Conservation (phyloP, 371 early-diverging fungal species). For the Rhizopus sp. region DNA sequence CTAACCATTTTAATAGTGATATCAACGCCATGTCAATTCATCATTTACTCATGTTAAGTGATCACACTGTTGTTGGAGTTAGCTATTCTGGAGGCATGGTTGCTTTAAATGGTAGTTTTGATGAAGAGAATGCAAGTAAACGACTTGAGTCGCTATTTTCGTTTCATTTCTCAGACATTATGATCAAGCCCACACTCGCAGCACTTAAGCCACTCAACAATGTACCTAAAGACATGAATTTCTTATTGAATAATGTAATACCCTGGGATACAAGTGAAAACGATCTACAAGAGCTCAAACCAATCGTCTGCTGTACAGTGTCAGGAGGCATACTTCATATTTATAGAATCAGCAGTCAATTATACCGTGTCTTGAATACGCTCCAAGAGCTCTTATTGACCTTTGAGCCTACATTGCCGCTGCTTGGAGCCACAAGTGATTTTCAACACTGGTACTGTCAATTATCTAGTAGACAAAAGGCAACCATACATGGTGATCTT, state of each 20-base stretch:
- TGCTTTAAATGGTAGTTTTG: conserved; percentile 30
- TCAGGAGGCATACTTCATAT: conserved; percentile 34
- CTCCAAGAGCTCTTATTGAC: conserved; percentile 26
- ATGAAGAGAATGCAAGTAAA: conserved; percentile 28
- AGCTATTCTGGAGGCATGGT: conserved; percentile 36
- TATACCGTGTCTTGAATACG: conserved; percentile 17
- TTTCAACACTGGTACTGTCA: conserved; percentile 33
- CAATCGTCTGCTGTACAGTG: conserved; percentile 36
- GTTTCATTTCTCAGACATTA: conserved; percentile 40
- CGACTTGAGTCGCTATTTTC: conserved; percentile 28
- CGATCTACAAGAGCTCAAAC: conserved; percentile 4
- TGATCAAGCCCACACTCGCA: conserved; percentile 28
- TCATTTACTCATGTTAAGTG: conserved; percentile 26
- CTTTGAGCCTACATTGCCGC: conserved; percentile 21
- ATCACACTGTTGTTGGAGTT: conserved; percentile 27
- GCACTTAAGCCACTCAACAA: conserved; percentile 19
- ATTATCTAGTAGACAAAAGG: conserved; percentile 20
- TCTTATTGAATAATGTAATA: conserved; percentile 13
- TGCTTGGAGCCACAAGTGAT: conserved; percentile 29
- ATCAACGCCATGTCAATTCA: conserved; percentile 28
- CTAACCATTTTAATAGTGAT: conserved; percentile 27
- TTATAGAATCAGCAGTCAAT: conserved; percentile 20
- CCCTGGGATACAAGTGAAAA: conserved; percentile 20
- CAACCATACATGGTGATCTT: conserved; percentile 37
- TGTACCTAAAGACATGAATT: conserved; percentile 1